Conservation (phyloP, 345 rosid species). For the Psidium guajava region DNA sequence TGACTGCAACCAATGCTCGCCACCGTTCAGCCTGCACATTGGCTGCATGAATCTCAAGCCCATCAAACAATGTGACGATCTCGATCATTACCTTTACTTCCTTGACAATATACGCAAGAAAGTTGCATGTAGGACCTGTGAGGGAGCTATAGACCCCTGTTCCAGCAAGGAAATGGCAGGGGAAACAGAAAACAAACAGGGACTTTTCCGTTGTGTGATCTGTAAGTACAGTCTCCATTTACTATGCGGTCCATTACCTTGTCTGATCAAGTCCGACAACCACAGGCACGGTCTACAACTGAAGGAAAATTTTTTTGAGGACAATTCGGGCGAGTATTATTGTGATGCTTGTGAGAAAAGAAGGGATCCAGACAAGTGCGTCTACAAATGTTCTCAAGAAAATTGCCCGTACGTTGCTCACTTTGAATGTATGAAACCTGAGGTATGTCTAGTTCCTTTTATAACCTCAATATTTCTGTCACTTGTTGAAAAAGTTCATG, state of each 20-base stretch:
- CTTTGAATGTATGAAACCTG: background rate
- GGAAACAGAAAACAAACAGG: background rate
- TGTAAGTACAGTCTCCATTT: background rate
- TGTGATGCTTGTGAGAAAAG: background rate
- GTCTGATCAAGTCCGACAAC: background rate
- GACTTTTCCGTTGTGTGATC: background rate
- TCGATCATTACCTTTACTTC: background rate
- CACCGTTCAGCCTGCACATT: background rate
- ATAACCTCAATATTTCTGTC: background rate
- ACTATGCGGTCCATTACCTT: background rate
- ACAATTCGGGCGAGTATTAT: background rate
- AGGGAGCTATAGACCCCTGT: background rate
- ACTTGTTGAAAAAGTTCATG: background rate
- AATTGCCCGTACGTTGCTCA: background rate
- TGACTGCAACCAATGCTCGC: background rate
- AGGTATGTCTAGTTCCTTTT: background rate
- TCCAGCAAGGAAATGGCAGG: background rate
- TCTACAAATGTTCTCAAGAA: background rate
- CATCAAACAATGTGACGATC: background rate
- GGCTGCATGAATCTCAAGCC: background rate
- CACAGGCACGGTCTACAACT: background rate
- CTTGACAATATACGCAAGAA: background rate
- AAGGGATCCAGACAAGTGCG: background rate
- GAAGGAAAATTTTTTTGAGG: background rate
- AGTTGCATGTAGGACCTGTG: background rate